Percentiles rank a stretch among this genome's conserved stretches.
Evolutionary conservation across 2,329 filamentous ascomycete species (phyloP).

Genomic region (Fusarium tupiense): DNA sequence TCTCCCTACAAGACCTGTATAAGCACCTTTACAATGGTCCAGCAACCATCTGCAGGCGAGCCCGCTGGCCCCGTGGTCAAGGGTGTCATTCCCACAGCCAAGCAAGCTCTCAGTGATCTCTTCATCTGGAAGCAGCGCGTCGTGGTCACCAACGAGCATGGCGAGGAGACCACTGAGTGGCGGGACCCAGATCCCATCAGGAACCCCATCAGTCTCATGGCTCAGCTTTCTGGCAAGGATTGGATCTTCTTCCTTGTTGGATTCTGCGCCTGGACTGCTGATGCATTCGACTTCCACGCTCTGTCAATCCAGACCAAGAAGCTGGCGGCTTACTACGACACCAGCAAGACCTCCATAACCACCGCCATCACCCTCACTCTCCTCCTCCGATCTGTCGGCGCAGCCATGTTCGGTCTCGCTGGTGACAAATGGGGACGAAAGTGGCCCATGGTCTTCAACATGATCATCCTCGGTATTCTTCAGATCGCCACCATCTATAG

Average conservation of each 20-base stretch:
- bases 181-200: conserved; percentile 70
- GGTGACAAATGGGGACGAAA: conserved; percentile 84
- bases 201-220: conserved; percentile 76
- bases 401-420: conserved; percentile 78
- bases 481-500: conserved; percentile 83
- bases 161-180: conserved; percentile 75
- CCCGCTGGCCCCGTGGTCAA: conserved; percentile 74
- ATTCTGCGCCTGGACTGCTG: conserved; percentile 79
- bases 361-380: conserved; percentile 81
- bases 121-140: conserved; percentile 81
- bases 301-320: conserved; percentile 82
- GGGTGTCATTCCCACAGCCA: conserved; percentile 71
- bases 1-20: neutral
- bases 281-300: conserved; percentile 86
- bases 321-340: conserved; percentile 63
- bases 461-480: conserved; percentile 73
- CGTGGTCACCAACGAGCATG: conserved; percentile 70
- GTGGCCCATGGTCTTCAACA: conserved; percentile 85
- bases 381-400: conserved; percentile 78
- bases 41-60: conserved; percentile 47
- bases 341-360: conserved; percentile 72
- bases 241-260: conserved; percentile 83
- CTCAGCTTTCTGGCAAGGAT: conserved; percentile 69
- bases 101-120: conserved; percentile 71
- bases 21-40: neutral